Percentiles rank a stretch among this genome's conserved stretches.
phyloP scores from a whole-genome alignment of 257 asterid species.

The Galeopsis tetrahit region DNA sequence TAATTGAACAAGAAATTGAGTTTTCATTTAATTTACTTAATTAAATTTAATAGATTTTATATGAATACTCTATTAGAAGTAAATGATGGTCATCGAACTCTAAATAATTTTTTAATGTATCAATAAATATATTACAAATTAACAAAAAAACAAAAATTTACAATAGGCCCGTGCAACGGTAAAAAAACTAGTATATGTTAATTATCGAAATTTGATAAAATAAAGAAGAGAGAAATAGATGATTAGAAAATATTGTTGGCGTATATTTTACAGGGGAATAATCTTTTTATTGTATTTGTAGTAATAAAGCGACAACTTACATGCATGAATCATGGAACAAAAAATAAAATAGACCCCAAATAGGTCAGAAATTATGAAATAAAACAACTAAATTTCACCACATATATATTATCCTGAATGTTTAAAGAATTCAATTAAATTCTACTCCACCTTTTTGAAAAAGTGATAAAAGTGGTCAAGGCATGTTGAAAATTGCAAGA shows the following conservation, averaged over 20 bases:
- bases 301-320: not conserved
- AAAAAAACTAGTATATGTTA: no score
- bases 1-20: no score
- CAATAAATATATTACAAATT: no score
- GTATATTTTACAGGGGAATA: not conserved
- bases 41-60: no score
- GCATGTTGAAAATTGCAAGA: conserved; percentile 32
- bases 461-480: conserved; percentile 5
- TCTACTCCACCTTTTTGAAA: not conserved
- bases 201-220: not conserved
- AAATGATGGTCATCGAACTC: no score
- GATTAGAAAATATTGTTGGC: not conserved
- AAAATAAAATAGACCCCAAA: conserved; percentile 37
- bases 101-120: no score
- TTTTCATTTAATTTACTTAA: no score
- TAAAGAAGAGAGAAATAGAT: not conserved
- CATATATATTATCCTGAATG: not conserved
- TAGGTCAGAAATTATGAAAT: conserved; percentile 25
- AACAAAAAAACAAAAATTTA: no score
- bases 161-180: no score
- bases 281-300: not conserved
- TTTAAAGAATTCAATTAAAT: no score
- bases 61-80: no score
- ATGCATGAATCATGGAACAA: not conserved
- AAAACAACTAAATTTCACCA: not conserved